phyloP scores from a whole-genome alignment of 176 grass and related monocot species.

The Bothriochloa decipiens region DNA sequence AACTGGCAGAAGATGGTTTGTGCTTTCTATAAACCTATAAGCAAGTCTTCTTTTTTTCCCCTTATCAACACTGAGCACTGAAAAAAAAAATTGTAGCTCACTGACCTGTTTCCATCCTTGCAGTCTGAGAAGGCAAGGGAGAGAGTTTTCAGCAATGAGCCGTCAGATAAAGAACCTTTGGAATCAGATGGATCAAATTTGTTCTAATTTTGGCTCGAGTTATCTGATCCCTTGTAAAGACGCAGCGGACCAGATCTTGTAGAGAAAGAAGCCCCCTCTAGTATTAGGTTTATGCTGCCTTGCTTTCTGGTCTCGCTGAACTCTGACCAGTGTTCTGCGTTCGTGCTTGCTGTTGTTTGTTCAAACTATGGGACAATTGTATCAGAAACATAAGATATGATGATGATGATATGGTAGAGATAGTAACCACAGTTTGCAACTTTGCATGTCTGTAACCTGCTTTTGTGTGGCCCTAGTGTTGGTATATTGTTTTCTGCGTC shows the following conservation, averaged over 20 bases:
- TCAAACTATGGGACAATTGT: background rate
- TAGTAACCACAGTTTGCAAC: background rate
- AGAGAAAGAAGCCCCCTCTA: background rate
- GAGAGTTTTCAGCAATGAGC: constrained; percentile 52
- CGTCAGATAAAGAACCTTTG: constrained; percentile 31
- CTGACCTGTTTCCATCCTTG: background rate
- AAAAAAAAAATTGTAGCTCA: background rate
- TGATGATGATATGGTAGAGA: too few relatives aligned
- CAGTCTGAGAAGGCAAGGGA: constrained; percentile 63
- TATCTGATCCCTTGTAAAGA: constrained; percentile 7
- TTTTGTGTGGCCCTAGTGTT: background rate
- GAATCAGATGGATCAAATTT: background rate
- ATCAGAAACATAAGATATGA: background rate
- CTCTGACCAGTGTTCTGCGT: background rate
- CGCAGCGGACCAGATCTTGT: background rate
- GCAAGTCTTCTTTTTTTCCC: background rate
- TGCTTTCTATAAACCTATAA: constrained; percentile 13
- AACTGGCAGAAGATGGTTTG: constrained; percentile 78
- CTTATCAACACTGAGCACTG: background rate
- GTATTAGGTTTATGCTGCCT: background rate
- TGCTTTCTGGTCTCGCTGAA: background rate
- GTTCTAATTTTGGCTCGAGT: constrained; percentile 7
- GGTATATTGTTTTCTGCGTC: background rate
- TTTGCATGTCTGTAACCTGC: background rate
- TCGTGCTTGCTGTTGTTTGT: constrained; percentile 29